Evolutionary conservation across 768 basidiomycete genomes (phyloP).

Genomic region (Porpolomopsis calyptriformis): DNA sequence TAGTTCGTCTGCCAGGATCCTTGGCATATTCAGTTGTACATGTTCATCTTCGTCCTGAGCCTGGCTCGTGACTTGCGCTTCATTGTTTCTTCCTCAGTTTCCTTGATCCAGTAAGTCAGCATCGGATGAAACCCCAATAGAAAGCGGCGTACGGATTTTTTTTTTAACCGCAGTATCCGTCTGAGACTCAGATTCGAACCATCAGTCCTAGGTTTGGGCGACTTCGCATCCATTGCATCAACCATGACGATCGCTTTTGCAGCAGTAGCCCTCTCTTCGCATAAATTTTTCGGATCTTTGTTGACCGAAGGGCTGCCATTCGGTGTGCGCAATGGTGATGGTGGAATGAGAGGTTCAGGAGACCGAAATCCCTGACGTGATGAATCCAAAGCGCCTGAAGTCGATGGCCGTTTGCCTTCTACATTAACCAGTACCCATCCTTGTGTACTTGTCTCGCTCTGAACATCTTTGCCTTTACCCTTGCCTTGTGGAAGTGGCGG

Average conservation of each 20-base stretch:
- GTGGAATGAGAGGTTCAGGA: slow-evolving; percentile 14
- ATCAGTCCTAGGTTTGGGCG: slow-evolving; percentile 19
- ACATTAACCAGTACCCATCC: slow-evolving; percentile 64
- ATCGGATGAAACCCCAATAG: not conserved
- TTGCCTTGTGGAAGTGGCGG: slow-evolving; percentile 13
- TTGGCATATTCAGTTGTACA: too few species aligned
- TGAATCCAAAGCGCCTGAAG: not conserved
- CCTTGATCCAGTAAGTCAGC: not conserved
- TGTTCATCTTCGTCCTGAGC: not conserved
- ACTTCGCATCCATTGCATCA: slow-evolving; percentile 45
- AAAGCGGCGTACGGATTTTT: slow-evolving; percentile 27
- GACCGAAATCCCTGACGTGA: slow-evolving; percentile 12
- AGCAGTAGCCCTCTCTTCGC: slow-evolving; percentile 22
- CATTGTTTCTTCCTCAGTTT: not conserved
- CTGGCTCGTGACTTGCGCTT: not conserved
- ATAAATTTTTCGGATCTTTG: not conserved
- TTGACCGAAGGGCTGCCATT: slow-evolving; percentile 7
- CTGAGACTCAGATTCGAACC: slow-evolving; percentile 17
- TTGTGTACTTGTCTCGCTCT: slow-evolving; percentile 31
- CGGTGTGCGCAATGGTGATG: not conserved
- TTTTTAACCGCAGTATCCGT: slow-evolving; percentile 31
- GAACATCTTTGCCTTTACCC: slow-evolving; percentile 20
- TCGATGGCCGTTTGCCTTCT: slow-evolving; percentile 25
- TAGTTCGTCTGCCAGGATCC: too few species aligned
- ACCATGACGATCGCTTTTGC: slow-evolving; percentile 55